phyloP scores from a whole-genome alignment of 148 eudicot genomes.

The Silene conica region DNA sequence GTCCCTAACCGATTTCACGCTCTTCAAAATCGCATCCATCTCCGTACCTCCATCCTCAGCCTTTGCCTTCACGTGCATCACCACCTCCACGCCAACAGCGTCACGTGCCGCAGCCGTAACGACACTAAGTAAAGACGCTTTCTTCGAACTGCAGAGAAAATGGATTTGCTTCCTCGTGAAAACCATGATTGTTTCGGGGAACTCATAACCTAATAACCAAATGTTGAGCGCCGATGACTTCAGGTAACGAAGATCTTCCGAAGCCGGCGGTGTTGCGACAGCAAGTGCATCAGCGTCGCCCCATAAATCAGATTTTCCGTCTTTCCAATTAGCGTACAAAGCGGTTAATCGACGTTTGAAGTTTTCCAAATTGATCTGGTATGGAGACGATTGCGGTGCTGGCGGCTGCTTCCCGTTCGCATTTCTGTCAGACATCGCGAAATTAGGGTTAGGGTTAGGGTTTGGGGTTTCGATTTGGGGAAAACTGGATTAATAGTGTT shows the following conservation, averaged over 20 bases:
- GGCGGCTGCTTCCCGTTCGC: conserved; percentile 31
- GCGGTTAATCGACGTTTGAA: conserved; percentile 49
- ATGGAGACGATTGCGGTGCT: conserved; percentile 26
- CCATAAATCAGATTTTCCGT: conserved; percentile 53
- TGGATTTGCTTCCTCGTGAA: conserved; percentile 70
- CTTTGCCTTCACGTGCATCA: conserved; percentile 68
- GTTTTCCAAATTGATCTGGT: conserved; percentile 48
- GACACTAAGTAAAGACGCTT: conserved; percentile 55
- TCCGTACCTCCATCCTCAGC: conserved; percentile 52
- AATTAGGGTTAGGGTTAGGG: conserved; percentile 37
- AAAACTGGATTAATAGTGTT: background rate
- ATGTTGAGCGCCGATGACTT: conserved; percentile 80
- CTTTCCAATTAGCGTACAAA: conserved; percentile 60
- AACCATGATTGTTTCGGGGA: conserved; percentile 85
- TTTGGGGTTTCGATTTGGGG: conserved; percentile 37
- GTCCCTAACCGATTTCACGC: conserved; percentile 35
- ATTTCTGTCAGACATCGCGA: conserved; percentile 35
- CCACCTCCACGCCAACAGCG: conserved; percentile 54
- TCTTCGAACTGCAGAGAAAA: conserved; percentile 79
- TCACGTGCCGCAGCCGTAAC: conserved; percentile 61
- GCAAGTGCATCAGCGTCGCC: conserved; percentile 55
- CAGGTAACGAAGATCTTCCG: conserved; percentile 77
- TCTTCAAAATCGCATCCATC: conserved; percentile 57
- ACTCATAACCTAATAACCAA: conserved; percentile 88
- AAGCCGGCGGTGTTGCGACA: conserved; percentile 71